Percentiles rank a stretch among this genome's conserved stretches.
Conservation (phyloP, 495 filamentous ascomycete genomes). For the Chaetomium tenue region DNA sequence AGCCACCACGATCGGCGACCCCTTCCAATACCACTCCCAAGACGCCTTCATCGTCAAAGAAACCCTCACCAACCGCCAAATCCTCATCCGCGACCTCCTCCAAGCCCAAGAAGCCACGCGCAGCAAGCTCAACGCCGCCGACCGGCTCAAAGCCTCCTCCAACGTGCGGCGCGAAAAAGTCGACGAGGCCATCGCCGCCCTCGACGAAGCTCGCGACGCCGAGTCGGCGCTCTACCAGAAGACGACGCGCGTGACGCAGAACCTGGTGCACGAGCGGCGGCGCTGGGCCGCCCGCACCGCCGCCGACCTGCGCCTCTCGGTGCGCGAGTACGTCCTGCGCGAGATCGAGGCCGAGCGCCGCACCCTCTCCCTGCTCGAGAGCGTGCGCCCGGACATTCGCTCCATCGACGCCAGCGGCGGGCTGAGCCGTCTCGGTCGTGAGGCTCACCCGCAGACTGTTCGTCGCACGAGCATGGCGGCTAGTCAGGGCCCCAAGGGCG, state of each 20-base stretch:
- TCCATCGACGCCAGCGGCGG: conserved; percentile 89
- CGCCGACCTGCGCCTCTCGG: conserved; percentile 69
- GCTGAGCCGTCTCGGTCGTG: conserved; percentile 81
- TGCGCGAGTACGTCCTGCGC: conserved; percentile 89
- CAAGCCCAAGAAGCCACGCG: conserved; percentile 80
- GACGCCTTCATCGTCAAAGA: conserved; percentile 99
- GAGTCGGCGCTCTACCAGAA: conserved; percentile 79
- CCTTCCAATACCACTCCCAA: conserved; percentile 89
- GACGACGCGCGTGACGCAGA: conserved; percentile 80
- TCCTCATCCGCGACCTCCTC: conserved; percentile 90
- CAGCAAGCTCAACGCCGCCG: conserved; percentile 76
- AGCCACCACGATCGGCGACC: conserved; percentile 90
- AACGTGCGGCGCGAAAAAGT: conserved; percentile 90
- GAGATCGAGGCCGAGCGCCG: conserved; percentile 95
- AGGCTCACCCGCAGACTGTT: conserved; percentile 66
- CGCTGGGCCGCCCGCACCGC: conserved; percentile 89
- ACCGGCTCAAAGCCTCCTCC: conserved; percentile 79
- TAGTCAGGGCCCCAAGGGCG: conserved; percentile 91
- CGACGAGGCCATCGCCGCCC: conserved; percentile 84
- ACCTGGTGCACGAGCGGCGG: conserved; percentile 82
- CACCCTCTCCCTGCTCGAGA: conserved; percentile 87
- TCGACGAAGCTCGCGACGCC: conserved; percentile 79
- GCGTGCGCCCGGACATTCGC: conserved; percentile 86
- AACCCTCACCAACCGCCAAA: conserved; percentile 96
- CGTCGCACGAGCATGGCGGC: conserved; percentile 75